Conservation (phyloP, 2,329 filamentous ascomycete species). For the Aspergillus japonicus region DNA sequence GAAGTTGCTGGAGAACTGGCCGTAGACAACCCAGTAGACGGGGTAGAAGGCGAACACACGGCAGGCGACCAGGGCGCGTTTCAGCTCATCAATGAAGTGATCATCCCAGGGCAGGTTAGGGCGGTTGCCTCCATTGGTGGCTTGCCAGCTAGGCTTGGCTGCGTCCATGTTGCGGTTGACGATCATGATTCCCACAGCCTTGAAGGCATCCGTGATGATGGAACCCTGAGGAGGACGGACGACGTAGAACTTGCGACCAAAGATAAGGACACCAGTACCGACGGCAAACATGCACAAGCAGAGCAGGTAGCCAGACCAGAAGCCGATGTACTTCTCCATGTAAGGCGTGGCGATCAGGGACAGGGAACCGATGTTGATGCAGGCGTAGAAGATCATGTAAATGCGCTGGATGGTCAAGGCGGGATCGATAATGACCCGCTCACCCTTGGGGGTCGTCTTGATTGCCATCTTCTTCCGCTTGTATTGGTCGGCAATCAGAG, state of each 20-base stretch:
- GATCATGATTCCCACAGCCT: constrained; percentile 57
- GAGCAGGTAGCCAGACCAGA: constrained; percentile 64
- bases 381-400: constrained; percentile 73
- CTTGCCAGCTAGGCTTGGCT: constrained; percentile 65
- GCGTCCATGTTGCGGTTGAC: constrained; percentile 57
- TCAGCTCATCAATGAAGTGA: constrained; percentile 69
- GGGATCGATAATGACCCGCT: constrained; percentile 65
- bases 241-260: constrained; percentile 47
- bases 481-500: constrained; percentile 66
- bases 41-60: constrained; percentile 71
- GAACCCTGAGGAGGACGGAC: constrained; percentile 59
- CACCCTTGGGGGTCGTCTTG: constrained; percentile 44
- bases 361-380: constrained; percentile 71
- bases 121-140: constrained; percentile 47
- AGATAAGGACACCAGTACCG: constrained; percentile 56
- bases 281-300: constrained; percentile 64
- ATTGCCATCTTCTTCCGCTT: constrained; percentile 55
- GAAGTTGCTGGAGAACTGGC: constrained; percentile 66
- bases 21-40: constrained; percentile 67
- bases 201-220: constrained; percentile 65
- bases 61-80: constrained; percentile 65
- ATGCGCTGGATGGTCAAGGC: constrained; percentile 65
- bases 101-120: constrained; percentile 61
- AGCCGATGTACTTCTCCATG: constrained; percentile 66
- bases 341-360: constrained; percentile 66